Evolutionary conservation across 148 eudicot species (phyloP), one percentile per base, ranked within the genome.

Genomic region (Chenopodium berlandieri): DNA sequence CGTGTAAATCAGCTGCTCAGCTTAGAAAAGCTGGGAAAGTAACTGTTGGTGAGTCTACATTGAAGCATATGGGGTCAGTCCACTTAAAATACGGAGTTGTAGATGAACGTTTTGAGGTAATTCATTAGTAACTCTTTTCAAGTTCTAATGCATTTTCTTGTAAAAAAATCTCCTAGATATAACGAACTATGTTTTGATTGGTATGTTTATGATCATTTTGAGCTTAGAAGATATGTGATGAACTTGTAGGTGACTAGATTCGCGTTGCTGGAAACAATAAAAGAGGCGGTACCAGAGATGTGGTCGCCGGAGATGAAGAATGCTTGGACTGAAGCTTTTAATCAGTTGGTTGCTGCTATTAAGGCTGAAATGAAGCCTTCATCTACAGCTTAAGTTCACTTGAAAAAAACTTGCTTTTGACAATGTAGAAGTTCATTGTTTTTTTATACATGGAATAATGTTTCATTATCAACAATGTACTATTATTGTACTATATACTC

Each of bases 71-170:
- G 75, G 98, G 98, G 0, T 70, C 88, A 20, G 52, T 78, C 9
- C 98, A 94, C 85, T 83, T 83, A 67, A 89, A 85, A 82, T 91
- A 90, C 72, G 98, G 97, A 46, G 97, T 92, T 50, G 94, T 83
- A 9, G 91, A 92, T 78, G 94, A 91, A 88, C 98, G 92, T 86
- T 94, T 89, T 80, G 97, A 92, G 97, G 96, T 92, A 77, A 50
- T 44, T 40, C 44, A 40, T 40, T 72, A 71, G 22, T 8, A 30
- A 32, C 13, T 40, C 37, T 20, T 19, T 0, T 7, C 54, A 14
- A 9, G 11, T 22, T 44, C 30, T 40, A 40, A 40, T 40, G 44
- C 44, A 40, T 40, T 40, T 22, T 72, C 30, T 14, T 58, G 4
- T 22, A 58, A 17, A 58, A 17, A 3, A 58, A 2, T 54, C 19